Conservation (phyloP, 164 flowering plant genomes). For the Sedum album region DNA sequence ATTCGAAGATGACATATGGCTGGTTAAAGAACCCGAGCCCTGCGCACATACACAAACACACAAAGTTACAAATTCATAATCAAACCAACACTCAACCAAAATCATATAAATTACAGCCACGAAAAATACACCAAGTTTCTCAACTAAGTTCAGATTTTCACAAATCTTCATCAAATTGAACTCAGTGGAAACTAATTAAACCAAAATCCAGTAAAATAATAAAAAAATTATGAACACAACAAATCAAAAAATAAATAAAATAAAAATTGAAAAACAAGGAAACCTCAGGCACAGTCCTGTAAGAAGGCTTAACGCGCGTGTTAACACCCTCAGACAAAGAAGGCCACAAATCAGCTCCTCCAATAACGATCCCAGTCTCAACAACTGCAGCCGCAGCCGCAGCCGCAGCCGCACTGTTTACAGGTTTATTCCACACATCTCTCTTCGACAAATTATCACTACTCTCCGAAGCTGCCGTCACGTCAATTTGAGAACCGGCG, state of each 20-base stretch:
- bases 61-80: not conserved
- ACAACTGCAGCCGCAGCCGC: not conserved
- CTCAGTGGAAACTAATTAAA: not conserved
- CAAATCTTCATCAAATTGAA: not conserved
- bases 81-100: not conserved
- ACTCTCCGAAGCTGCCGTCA: not conserved
- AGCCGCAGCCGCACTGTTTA: not conserved
- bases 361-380: not conserved
- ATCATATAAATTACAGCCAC: not conserved
- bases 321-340: not conserved
- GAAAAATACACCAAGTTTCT: not conserved
- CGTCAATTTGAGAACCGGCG: too few relatives aligned
- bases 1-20: not conserved
- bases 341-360: not conserved
- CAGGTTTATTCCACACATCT: not conserved
- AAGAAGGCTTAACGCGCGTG: not conserved
- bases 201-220: not conserved
- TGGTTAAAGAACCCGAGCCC: not conserved
- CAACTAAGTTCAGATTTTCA: not conserved
- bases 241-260: not conserved
- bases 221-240: not conserved
- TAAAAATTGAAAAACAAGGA: not conserved
- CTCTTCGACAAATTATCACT: not conserved
- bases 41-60: not conserved
- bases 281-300: constrained; percentile 4